These are phyloP conservation scores for Aspergillus japonicus DNA, from an alignment of 2,329 filamentous ascomycete genomes.

Conservation along the genomic window DNA sequence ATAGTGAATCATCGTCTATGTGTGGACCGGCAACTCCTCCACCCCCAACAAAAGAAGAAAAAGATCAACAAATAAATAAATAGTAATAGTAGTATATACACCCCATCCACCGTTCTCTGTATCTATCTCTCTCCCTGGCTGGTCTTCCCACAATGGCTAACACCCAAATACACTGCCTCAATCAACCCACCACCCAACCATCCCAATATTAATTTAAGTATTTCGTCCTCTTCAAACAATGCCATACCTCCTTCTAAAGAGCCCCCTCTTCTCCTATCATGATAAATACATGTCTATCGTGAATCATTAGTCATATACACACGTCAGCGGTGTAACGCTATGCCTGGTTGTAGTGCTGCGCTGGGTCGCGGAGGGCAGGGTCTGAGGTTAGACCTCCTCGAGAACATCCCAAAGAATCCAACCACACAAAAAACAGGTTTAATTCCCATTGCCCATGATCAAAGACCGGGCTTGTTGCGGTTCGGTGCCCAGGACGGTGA, in stretches of 20 bases:
- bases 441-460: conserved; percentile 30
- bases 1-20: too few species aligned
- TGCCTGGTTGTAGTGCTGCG: background rate
- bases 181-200: background rate
- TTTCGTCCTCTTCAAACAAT: background rate
- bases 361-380: background rate
- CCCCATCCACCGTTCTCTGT: too few species aligned
- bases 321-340: conserved; percentile 10
- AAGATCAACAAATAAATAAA: too few species aligned
- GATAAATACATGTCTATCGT: conserved; percentile 39
- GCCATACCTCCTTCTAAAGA: background rate
- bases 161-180: background rate
- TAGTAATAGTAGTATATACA: too few species aligned
- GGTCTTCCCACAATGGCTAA: too few species aligned
- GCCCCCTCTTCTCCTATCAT: conserved; percentile 19
- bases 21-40: too few species aligned
- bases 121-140: too few species aligned
- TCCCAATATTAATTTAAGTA: background rate
- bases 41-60: too few species aligned
- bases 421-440: conserved; percentile 6
- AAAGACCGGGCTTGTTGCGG: conserved; percentile 53
- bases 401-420: conserved; percentile 8
- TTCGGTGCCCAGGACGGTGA: conserved; percentile 60
- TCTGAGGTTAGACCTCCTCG: background rate
- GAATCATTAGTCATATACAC: conserved; percentile 39